Base-by-base conservation (phyloP, 192 early-diverging fungal genomes). In the Linnemannia elongata region DNA sequence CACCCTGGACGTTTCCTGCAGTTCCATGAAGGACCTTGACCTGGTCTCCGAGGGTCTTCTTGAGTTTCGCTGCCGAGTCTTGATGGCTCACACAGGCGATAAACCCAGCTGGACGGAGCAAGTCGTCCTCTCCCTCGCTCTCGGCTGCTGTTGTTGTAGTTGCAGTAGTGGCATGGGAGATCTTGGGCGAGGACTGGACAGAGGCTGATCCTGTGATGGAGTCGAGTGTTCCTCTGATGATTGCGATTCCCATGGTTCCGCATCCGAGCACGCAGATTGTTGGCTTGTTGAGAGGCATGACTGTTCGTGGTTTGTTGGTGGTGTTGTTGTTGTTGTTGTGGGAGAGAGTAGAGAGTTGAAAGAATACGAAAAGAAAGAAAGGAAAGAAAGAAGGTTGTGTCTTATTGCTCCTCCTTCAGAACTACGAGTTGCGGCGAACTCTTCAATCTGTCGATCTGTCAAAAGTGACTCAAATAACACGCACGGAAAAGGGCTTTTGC, bases 171-270 rank as follows among this genome's bases (percentile, higher is more conserved):
- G 69, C 80, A 18, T 74, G 30, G 1, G 88, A 20, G 45, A 89
- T 89, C 69, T 71, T 47, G 24, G 74, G 42, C 22, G 57, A 74
- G 78, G 69, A 54, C 72, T 78, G 77, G 52, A 36, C 75, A 10
- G 76, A 72, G 42, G 39, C 36, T 33, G 33, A 36, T 54, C 45
- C 79, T 24, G 66, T 66, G 24, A 85, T 83, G 33, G 80, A 73
- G 45, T 91, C 90, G 45, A 89, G 78, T 22, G 91, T 89, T 45
- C 91, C 91, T 17, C 86, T 79, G 39, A 92, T 80, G 54, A 92
- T 92, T 69, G 91, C 91, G 9, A 86, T 82, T 24, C 91, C 91
- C 91, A 92, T 92, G 60, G 90, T 92, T 33, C 91, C 91, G 78
- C 91, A 92, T 54, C 91, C 91, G 38, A 91, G 74, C 39, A 92